phyloP scores from a whole-genome alignment of 805 yeast species.

The Pichia nanzhaoensis region DNA sequence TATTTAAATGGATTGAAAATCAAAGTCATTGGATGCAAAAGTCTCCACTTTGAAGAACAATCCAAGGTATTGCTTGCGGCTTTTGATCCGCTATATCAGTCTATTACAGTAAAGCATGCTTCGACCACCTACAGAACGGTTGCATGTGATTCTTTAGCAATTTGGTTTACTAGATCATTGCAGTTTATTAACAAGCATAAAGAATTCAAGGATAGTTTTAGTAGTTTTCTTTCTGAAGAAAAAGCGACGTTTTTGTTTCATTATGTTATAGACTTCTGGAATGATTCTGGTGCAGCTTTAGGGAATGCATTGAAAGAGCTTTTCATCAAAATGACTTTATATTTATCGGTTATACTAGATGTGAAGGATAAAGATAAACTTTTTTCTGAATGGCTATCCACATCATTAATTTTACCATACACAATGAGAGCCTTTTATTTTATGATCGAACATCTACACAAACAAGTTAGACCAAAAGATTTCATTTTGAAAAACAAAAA shows the following conservation, averaged over 20 bases:
- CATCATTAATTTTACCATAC: conserved; percentile 37
- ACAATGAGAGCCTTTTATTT: conserved; percentile 57
- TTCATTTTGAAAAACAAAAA: conserved; percentile 40
- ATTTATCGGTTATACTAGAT: conserved; percentile 21
- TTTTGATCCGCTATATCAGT: conserved; percentile 24
- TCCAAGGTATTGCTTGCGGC: background rate
- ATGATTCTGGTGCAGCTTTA: conserved; percentile 62
- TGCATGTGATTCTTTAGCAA: conserved; percentile 53
- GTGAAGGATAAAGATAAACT: conserved; percentile 17
- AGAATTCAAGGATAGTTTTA: conserved; percentile 1
- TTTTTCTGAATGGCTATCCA: conserved; percentile 40
- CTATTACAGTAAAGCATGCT: conserved; percentile 31
- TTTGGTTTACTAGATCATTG: conserved; percentile 55
- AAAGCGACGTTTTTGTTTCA: conserved; percentile 34
- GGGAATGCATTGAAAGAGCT: conserved; percentile 63
- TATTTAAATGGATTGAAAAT: background rate
- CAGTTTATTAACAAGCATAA: conserved; percentile 29
- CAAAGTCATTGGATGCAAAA: background rate
- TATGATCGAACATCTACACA: conserved; percentile 49
- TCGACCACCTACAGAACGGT: conserved; percentile 34
- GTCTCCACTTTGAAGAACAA: conserved; percentile 6
- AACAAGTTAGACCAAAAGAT: conserved; percentile 36
- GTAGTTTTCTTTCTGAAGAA: conserved; percentile 12
- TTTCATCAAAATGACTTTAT: conserved; percentile 44
- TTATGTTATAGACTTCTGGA: conserved; percentile 63